These are phyloP conservation scores for Plantago lanceolata DNA, from an alignment of 305 asterid genomes.

Conservation along the genomic window DNA sequence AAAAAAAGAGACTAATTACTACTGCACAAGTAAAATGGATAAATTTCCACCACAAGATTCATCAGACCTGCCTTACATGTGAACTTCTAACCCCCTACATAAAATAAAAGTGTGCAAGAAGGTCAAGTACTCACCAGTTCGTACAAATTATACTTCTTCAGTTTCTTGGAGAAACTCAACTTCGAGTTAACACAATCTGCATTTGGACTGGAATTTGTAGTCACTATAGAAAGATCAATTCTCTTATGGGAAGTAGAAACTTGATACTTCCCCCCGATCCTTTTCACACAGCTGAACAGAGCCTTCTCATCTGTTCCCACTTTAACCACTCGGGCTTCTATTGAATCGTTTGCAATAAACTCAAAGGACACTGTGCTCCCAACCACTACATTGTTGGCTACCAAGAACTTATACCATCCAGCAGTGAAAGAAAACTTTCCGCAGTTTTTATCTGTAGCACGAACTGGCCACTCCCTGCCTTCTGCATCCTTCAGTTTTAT, in stretches of 20 bases:
- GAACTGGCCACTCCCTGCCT: conserved; percentile 12
- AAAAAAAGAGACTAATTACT: no score
- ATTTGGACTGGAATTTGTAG: not conserved
- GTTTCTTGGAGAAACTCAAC: conserved; percentile 11
- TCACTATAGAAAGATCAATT: not conserved
- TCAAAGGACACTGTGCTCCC: conserved; percentile 8
- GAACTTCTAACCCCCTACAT: not conserved
- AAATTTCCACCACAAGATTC: no score
- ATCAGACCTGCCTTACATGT: not conserved
- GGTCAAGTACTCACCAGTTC: conserved; percentile 8
- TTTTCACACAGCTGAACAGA: not conserved
- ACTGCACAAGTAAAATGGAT: no score
- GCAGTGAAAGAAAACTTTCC: not conserved
- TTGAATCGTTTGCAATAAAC: conserved; percentile 6
- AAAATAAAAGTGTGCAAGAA: not conserved
- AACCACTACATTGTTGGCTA: conserved; percentile 10
- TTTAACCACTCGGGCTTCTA: conserved; percentile 6
- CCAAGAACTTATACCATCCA: conserved; percentile 13
- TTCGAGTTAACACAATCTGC: not conserved
- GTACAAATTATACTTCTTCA: conserved; percentile 5
- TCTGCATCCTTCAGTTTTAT: conserved; percentile 12
- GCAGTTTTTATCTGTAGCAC: not conserved
- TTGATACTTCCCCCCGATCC: not conserved
- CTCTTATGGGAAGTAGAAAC: not conserved
- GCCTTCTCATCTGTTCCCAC: not conserved